Evolutionary conservation across 2,329 filamentous ascomycete species (phyloP).

Genomic region (Albophoma yamanashiensis): DNA sequence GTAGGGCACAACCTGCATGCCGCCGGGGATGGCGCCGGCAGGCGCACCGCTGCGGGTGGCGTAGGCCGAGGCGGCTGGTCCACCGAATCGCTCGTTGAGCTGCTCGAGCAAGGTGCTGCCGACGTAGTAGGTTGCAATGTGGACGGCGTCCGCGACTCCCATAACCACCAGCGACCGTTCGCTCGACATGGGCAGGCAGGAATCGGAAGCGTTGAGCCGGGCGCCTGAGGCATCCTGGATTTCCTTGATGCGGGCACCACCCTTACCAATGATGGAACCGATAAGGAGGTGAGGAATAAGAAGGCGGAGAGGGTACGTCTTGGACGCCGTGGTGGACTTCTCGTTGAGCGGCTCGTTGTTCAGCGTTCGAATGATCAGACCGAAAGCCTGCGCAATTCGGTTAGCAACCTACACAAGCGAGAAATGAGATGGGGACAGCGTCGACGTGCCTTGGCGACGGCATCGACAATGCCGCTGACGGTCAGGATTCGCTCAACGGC

Average conservation of each 20-base stretch:
- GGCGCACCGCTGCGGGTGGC: slow-evolving; percentile 90
- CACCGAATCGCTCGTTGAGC: slow-evolving; percentile 91
- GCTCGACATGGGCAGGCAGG: slow-evolving; percentile 85
- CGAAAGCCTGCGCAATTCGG: slow-evolving; percentile 62
- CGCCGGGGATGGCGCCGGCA: slow-evolving; percentile 85
- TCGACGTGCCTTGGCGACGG: slow-evolving; percentile 74
- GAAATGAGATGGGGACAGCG: neutral
- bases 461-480: slow-evolving; percentile 92
- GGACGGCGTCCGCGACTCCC: slow-evolving; percentile 93
- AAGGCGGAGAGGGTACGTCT: slow-evolving; percentile 92
- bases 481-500: slow-evolving; percentile 96
- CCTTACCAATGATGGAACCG: slow-evolving; percentile 97
- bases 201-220: slow-evolving; percentile 90
- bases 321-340: slow-evolving; percentile 84
- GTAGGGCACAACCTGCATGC: slow-evolving; percentile 99
- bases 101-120: slow-evolving; percentile 97
- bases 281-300: slow-evolving; percentile 96
- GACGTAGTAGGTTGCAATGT: slow-evolving; percentile 98
- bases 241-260: slow-evolving; percentile 88
- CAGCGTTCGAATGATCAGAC: slow-evolving; percentile 91
- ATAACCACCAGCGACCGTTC: slow-evolving; percentile 97
- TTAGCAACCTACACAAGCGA: neutral
- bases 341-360: slow-evolving; percentile 92
- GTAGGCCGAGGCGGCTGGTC: slow-evolving; percentile 93
- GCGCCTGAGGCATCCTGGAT: slow-evolving; percentile 97